Percentiles rank a stretch among this genome's conserved stretches.
Conservation (phyloP, 1,139 yeast species). For the Protomyces inundatus region DNA sequence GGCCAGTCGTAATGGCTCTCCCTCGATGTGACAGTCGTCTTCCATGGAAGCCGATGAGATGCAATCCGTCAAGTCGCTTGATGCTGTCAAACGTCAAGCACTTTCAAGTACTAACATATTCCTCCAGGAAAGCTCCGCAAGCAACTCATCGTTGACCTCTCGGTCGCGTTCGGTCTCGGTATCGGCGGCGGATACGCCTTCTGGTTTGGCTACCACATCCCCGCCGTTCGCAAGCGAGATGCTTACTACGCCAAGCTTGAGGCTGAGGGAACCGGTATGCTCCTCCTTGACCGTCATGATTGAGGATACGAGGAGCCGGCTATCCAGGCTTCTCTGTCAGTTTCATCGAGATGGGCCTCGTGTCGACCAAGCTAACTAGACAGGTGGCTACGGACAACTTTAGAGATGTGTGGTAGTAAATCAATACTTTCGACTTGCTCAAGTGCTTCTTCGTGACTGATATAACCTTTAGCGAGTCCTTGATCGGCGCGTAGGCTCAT, state of each 20-base stretch:
- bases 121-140: constrained; percentile 21
- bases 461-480: too few relatives aligned
- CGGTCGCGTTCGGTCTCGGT: constrained; percentile 27
- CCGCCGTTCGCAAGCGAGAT: constrained; percentile 29
- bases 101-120: not conserved
- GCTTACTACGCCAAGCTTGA: constrained; percentile 28
- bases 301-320: too few relatives aligned
- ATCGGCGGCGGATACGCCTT: constrained; percentile 27
- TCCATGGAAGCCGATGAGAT: too few relatives aligned
- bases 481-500: too few relatives aligned
- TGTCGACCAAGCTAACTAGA: too few relatives aligned
- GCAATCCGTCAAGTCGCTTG: too few relatives aligned
- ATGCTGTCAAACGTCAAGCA: not conserved
- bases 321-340: not conserved
- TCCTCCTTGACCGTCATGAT: too few relatives aligned
- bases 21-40: too few relatives aligned
- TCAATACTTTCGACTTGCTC: too few relatives aligned
- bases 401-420: not conserved
- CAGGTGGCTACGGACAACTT: not conserved
- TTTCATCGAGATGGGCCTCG: not conserved
- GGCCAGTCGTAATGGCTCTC: too few relatives aligned
- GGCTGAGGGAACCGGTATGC: constrained; percentile 23
- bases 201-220: constrained; percentile 30
- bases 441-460: too few relatives aligned
- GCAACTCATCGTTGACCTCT: constrained; percentile 26